Percentiles rank a stretch among this genome's conserved stretches.
Conservation (phyloP, 2,329 filamentous ascomycete genomes). For the Diaporthe sp. region DNA sequence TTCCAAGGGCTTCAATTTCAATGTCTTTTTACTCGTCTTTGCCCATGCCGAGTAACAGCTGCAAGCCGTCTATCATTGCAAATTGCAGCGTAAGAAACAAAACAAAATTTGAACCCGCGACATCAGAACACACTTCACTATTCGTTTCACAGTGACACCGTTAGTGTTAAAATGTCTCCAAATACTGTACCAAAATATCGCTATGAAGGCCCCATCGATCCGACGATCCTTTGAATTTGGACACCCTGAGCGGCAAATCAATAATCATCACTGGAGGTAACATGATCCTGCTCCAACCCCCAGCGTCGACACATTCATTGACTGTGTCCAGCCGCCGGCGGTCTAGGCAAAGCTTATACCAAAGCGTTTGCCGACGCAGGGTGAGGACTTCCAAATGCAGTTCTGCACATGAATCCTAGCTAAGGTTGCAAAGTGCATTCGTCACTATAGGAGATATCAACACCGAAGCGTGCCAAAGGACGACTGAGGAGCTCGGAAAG, state of each 20-base stretch:
- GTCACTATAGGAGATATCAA: not conserved
- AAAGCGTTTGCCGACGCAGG: not conserved
- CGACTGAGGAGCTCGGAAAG: not conserved
- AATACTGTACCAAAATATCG: not conserved
- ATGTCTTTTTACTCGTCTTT: not conserved
- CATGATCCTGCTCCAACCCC: not conserved
- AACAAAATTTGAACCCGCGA: too few relatives aligned
- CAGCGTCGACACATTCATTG: rapidly evolving
- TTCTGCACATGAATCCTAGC: not conserved
- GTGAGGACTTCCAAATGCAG: not conserved
- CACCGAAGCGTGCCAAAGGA: not conserved
- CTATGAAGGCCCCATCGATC: not conserved
- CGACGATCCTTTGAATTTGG: not conserved
- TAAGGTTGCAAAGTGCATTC: not conserved
- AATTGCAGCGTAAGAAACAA: too few relatives aligned
- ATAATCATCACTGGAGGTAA: not conserved
- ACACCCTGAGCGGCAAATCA: not conserved
- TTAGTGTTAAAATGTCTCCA: not conserved
- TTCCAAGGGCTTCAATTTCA: not conserved
- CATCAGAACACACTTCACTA: too few relatives aligned
- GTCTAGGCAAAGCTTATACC: not conserved
- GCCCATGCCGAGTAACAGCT: not conserved
- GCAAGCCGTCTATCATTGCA: too few relatives aligned
- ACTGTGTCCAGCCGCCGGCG: not conserved
- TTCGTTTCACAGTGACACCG: too few relatives aligned